Evolutionary conservation across 176 grass and related monocot genomes (phyloP).

Genomic region (Saccharum officinarum): DNA sequence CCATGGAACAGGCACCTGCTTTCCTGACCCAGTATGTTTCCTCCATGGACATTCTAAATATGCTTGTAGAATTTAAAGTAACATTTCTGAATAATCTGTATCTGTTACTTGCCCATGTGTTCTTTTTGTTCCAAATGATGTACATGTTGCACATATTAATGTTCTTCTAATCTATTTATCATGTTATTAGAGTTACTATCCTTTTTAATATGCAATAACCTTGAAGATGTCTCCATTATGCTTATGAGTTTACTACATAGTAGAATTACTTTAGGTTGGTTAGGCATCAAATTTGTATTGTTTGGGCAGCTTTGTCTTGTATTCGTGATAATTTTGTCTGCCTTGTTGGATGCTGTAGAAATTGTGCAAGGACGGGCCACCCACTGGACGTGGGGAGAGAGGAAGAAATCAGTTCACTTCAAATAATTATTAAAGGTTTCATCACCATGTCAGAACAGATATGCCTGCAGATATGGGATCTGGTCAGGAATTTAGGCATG

Average conservation of each 20-base stretch:
- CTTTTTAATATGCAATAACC: constrained; percentile 19
- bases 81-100: constrained; percentile 18
- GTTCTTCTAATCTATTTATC: background rate
- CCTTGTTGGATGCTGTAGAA: constrained; percentile 49
- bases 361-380: constrained; percentile 42
- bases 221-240: constrained; percentile 7
- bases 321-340: constrained; percentile 23
- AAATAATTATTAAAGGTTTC: constrained; percentile 44
- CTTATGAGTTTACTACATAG: constrained; percentile 17
- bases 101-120: constrained; percentile 3
- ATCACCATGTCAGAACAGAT: constrained; percentile 29
- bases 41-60: constrained; percentile 22
- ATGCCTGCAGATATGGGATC: constrained; percentile 32
- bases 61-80: constrained; percentile 14
- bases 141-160: constrained; percentile 10
- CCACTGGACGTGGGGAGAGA: constrained; percentile 42
- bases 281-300: background rate
- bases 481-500: constrained; percentile 42
- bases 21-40: constrained; percentile 65
- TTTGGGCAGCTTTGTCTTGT: background rate
- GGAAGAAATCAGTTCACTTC: constrained; percentile 42
- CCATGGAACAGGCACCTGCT: constrained; percentile 89
- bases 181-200: background rate
- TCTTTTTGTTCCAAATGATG: constrained; percentile 15
- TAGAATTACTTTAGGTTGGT: background rate